Base-by-base conservation (phyloP, 2,329 filamentous ascomycete genomes). In the Pyricularia sp. region DNA sequence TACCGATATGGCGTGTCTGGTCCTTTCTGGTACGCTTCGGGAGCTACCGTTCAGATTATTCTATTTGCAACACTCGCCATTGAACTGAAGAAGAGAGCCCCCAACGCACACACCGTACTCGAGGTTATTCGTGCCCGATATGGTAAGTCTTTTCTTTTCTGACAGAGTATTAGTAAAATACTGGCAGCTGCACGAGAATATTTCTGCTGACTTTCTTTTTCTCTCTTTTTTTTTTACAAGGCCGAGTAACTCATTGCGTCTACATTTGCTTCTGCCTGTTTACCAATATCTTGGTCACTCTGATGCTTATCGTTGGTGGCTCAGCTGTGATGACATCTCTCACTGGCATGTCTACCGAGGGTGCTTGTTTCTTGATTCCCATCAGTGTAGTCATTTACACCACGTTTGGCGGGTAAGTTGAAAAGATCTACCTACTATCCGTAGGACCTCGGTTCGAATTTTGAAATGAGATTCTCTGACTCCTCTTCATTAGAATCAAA, bases 21-120 rank as follows among this genome's bases (percentile, higher is more conserved):
- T 17, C 81, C 81, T 11, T 84, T 85, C 64, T 87, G 84, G 64
- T 90, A 90, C 74, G 87, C 86, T 0, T 85, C 82, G 1, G 86
- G 90, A n/a, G 92, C 92, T 12, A 93, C 90, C 0, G 92, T 95
- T 6, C 92, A 96, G 76, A 94, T 97, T 73, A 84, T 97, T 31
- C 83, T 97, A 1, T 97, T 97, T 74, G 93, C 94, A 1, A 96
- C 93, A 0, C 85, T 97, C 31, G 93, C 93, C 33, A 97, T 97
- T 73, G 92, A 96, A 78, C 80, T 97, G 68, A 97, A 97, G 82
- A 85, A 92, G 72, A 88, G 92, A 69, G 92, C 93, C 0, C 93
- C 93, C 0, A 96, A 97, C 75, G 93, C 93, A 0, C 93, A 97
- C 73, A 90, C 87, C 0, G 94, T 93, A 77, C 86, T 96, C 11